A percentile compares a stretch with the other conserved stretches of the same genome.
phyloP scores from a whole-genome alignment of 2,329 filamentous ascomycete genomes.

The Clarireedia hainanense region DNA sequence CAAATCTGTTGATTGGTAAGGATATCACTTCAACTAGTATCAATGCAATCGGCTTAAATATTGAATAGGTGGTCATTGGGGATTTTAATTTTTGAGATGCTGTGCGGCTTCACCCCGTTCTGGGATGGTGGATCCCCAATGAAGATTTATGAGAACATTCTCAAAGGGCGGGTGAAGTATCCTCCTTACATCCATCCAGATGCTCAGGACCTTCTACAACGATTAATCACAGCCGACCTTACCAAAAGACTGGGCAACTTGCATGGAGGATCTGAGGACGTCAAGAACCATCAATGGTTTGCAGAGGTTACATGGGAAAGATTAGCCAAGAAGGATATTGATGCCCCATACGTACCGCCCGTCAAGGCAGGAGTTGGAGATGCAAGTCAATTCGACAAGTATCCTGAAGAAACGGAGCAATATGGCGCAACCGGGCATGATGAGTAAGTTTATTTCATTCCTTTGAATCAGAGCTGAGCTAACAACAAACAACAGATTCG shows the following conservation, averaged over 20 bases:
- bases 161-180: slow-evolving; percentile 93
- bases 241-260: slow-evolving; percentile 93
- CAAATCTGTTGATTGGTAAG: slow-evolving; percentile 89
- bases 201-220: slow-evolving; percentile 84
- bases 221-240: slow-evolving; percentile 87
- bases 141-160: slow-evolving; percentile 99
- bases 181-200: slow-evolving; percentile 92
- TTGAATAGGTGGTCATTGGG: slow-evolving; percentile 84
- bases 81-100: slow-evolving; percentile 98
- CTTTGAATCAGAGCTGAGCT: slow-evolving; percentile 20
- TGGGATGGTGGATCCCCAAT: slow-evolving; percentile 97
- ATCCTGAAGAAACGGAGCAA: slow-evolving; percentile 90
- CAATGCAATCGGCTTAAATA: slow-evolving; percentile 11
- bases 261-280: slow-evolving; percentile 81
- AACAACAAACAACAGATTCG: slow-evolving; percentile 10
- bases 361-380: slow-evolving; percentile 91
- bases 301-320: slow-evolving; percentile 97
- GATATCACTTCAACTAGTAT: slow-evolving; percentile 14
- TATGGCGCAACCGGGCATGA: slow-evolving; percentile 76
- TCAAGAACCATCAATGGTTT: slow-evolving; percentile 96
- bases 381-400: slow-evolving; percentile 95
- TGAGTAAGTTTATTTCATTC: slow-evolving; percentile 58
- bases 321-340: slow-evolving; percentile 89
- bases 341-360: slow-evolving; percentile 93
- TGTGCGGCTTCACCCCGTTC: slow-evolving; percentile 97